Base-by-base conservation (phyloP, 768 basidiomycete species). In the Wakefieldia striispora region DNA sequence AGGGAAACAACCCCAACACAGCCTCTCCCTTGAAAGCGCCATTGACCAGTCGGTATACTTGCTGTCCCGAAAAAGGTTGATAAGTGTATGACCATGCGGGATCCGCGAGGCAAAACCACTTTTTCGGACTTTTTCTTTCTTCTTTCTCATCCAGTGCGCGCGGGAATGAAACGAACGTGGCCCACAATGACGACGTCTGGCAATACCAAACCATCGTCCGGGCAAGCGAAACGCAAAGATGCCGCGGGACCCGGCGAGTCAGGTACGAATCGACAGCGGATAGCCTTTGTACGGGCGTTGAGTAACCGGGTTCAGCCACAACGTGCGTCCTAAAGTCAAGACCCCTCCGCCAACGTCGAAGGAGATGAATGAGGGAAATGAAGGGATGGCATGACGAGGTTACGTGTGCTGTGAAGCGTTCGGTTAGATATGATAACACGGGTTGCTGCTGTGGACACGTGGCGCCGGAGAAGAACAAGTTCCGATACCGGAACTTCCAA, bases 101-200 rank as follows among this genome's bases (percentile, higher is more conserved):
- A 45, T 56, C 62, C 64, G 62, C 62, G 57, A 65, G 64, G 64
- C 64, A 50, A 14, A 49, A 14, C 45, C 29, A 39, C 19, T 33
- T 47, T 48, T 47, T 53, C 21, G 13, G 33, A 16, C 3, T 16
- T 6, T 14, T 33, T 33, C 13, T 6, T 31, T 31, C 31, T 14
- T 12, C 31, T 16, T 20, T 17, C 45, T 46, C 53, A 46, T 43
- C 54, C 50, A 5, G 14, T 33, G 23, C 43, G 55, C 57, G 59
- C 64, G 64, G 64, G 64, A 65, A 66, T 61, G 61, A 65, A 61
- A 47, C 52, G 51, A 63, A 39, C 58, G 54, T 58, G 58, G 55
- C 26, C 47, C 43, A 49, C 50, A 58, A 63, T 62, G 64, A 64
- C 59, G 59, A 57, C 43, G 43, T 51, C 42, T 47, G 4, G 33